Conservation (phyloP, 768 basidiomycete genomes). For the Russula sp. region DNA sequence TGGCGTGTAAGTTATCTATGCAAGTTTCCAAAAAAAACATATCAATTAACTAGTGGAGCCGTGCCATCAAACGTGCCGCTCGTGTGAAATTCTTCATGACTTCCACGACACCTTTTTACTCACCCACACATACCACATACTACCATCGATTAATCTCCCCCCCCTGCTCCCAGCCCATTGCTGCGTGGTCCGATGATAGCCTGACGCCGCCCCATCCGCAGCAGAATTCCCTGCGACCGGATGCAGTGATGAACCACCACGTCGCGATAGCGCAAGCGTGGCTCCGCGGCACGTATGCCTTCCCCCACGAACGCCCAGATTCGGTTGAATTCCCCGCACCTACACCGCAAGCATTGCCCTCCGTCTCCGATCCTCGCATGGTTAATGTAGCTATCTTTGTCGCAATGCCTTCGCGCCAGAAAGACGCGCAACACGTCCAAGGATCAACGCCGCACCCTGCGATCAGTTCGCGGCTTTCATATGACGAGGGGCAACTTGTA, state of each 20-base stretch:
- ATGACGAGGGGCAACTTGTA: not conserved
- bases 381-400: constrained; percentile 18
- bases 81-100: not conserved
- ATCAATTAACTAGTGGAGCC: not conserved
- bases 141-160: not conserved
- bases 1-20: constrained; percentile 9
- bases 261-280: constrained; percentile 3
- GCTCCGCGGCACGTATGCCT: not conserved
- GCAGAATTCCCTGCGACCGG: not conserved
- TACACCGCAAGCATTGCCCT: not conserved
- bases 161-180: constrained; percentile 3
- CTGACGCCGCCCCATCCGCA: not conserved
- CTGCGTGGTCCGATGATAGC: constrained; percentile 11
- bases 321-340: not conserved
- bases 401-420: constrained; percentile 13
- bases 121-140: not conserved
- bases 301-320: not conserved
- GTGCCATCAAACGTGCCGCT: not conserved
- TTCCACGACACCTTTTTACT: not conserved
- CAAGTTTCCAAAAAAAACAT: not conserved
- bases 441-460: not conserved
- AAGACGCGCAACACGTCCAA: not conserved
- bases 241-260: not conserved
- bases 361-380: not conserved
- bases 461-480: not conserved